These are phyloP conservation scores for Protea cynaroides DNA, from an alignment of 164 flowering plant species.

Conservation along the genomic window DNA sequence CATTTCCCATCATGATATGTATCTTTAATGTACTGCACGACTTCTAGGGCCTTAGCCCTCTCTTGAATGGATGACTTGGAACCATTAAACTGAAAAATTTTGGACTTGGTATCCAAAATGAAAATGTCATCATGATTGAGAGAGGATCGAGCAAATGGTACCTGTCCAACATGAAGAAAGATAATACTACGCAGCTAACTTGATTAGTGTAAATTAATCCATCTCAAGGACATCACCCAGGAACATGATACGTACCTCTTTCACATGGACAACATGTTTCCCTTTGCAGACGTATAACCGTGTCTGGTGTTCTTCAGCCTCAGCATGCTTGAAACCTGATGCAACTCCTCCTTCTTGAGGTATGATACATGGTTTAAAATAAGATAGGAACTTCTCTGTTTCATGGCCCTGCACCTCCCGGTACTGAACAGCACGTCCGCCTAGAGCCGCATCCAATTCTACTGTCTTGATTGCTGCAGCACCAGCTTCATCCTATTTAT, in stretches of 20 bases:
- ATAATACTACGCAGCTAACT: constrained; percentile 4
- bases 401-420: constrained; percentile 99
- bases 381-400: constrained; percentile 90
- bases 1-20: constrained; percentile 97
- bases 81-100: constrained; percentile 97
- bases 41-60: constrained; percentile 98
- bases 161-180: constrained; percentile 34
- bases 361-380: constrained; percentile 96
- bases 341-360: constrained; percentile 93
- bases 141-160: constrained; percentile 89
- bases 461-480: constrained; percentile 92
- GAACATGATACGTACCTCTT: constrained; percentile 69
- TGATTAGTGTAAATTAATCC: neutral
- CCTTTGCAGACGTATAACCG: constrained; percentile 89
- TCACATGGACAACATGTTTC: constrained; percentile 92
- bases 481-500: constrained; percentile 92
- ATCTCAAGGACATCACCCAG: constrained; percentile 3
- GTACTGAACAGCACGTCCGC: constrained; percentile 99
- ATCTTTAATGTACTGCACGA: constrained; percentile 92
- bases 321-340: constrained; percentile 88
- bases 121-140: constrained; percentile 97
- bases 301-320: constrained; percentile 64
- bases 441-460: constrained; percentile 97
- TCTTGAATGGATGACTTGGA: constrained; percentile 97
- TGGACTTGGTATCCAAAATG: constrained; percentile 84